Conservation (phyloP, 352 stramenopile genomes). For the Pythium angustatum region DNA sequence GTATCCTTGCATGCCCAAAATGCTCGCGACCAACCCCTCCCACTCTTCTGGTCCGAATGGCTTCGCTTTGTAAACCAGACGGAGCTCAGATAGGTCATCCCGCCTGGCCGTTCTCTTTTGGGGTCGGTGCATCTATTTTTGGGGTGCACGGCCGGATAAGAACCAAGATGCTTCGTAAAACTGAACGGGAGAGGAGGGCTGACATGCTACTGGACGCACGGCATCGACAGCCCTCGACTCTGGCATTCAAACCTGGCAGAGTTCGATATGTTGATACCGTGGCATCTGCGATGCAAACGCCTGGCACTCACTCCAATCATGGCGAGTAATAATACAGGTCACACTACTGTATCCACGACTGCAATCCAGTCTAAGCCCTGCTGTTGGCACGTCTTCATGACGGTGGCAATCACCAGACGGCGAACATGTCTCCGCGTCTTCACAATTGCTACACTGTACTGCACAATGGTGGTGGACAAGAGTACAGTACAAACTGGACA, state of each 20-base stretch:
- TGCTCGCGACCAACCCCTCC: neutral
- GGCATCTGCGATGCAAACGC: neutral
- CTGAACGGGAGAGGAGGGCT: neutral
- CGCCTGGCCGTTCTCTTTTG: neutral
- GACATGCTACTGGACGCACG: neutral
- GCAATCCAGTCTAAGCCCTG: neutral
- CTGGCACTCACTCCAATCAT: neutral
- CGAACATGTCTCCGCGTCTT: neutral
- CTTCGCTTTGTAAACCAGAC: conserved; percentile 3
- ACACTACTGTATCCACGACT: neutral
- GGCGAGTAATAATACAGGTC: too few species aligned
- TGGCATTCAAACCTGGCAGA: neutral
- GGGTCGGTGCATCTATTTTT: neutral
- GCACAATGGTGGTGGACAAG: neutral
- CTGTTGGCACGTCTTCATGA: neutral
- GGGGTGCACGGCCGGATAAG: neutral
- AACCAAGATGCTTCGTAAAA: neutral
- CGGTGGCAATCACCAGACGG: neutral
- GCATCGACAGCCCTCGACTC: neutral
- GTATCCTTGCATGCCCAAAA: neutral
- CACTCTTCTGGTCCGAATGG: conserved; percentile 12
- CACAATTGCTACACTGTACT: too few species aligned
- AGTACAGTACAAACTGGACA: too few species aligned
- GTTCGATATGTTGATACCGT: neutral
- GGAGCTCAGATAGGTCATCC: conserved; percentile 10